Evolutionary conservation across 768 basidiomycete species (phyloP).

Genomic region (Peribolospora baueri): DNA sequence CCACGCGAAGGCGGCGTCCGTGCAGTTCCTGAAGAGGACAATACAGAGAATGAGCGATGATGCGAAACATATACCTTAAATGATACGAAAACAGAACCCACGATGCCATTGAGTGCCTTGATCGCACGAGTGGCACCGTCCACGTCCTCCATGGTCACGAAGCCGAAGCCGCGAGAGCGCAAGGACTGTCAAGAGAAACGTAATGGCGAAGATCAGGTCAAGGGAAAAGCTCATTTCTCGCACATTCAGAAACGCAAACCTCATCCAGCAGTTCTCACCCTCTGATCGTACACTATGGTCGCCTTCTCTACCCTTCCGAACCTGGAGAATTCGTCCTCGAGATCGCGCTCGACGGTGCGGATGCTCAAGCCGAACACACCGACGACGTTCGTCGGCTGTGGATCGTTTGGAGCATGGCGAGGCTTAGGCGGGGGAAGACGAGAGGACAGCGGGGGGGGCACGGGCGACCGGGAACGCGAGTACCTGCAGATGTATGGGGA

Average conservation of each 20-base stretch:
- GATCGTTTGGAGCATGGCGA: constrained; percentile 34
- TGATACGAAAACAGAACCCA: constrained; percentile 25
- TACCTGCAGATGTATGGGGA: no score
- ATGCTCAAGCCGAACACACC: constrained; percentile 98
- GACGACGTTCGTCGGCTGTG: constrained; percentile 64
- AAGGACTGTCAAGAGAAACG: constrained; percentile 33
- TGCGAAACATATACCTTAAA: background rate
- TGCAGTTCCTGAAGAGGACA: constrained; percentile 46
- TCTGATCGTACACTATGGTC: constrained; percentile 29
- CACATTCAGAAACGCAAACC: background rate
- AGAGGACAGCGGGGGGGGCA: constrained; percentile 29
- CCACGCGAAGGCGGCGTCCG: constrained; percentile 84
- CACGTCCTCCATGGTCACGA: constrained; percentile 74
- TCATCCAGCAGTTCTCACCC: constrained; percentile 6
- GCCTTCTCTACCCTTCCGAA: constrained; percentile 83
- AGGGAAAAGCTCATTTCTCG: no score
- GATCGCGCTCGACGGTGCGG: constrained; percentile 71
- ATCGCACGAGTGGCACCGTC: constrained; percentile 76
- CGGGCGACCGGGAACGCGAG: no score
- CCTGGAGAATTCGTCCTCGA: constrained; percentile 78
- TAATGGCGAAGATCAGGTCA: background rate
- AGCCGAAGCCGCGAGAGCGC: constrained; percentile 90
- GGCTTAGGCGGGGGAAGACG: constrained; percentile 18
- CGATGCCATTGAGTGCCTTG: constrained; percentile 71
- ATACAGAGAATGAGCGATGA: background rate